Evolutionary conservation across 306 rosid genomes (phyloP).

Genomic region (Trifolium pratense): DNA sequence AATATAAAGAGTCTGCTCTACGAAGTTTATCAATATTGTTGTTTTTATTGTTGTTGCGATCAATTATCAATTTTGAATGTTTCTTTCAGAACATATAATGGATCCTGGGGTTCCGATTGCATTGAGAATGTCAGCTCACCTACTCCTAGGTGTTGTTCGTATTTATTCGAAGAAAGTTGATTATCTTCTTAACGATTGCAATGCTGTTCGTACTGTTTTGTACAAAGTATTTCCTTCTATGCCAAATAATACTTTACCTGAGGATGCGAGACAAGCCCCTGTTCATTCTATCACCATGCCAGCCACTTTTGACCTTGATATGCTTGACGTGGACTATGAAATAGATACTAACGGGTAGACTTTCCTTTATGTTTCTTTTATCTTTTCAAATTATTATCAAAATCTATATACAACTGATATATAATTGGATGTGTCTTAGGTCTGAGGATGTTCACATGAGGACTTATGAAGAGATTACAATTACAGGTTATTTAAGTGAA

Average conservation of each 20-base stretch:
- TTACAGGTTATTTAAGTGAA: constrained; percentile 53
- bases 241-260: constrained; percentile 62
- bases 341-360: constrained; percentile 50
- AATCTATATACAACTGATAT: background rate
- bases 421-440: constrained; percentile 50
- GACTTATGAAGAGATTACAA: constrained; percentile 74
- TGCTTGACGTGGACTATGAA: constrained; percentile 50
- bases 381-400: background rate
- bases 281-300: constrained; percentile 75
- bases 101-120: constrained; percentile 93
- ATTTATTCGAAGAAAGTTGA: constrained; percentile 90
- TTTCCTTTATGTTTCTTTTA: background rate
- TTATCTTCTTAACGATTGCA: constrained; percentile 68
- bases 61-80: background rate
- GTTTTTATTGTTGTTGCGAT: too few relatives aligned
- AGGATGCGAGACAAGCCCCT: constrained; percentile 74
- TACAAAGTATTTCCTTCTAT: constrained; percentile 58
- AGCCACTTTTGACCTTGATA: constrained; percentile 69
- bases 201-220: constrained; percentile 47
- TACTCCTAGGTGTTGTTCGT: constrained; percentile 81
- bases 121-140: constrained; percentile 81
- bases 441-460: constrained; percentile 53
- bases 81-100: constrained; percentile 32
- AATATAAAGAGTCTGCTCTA: too few relatives aligned
- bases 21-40: too few relatives aligned